These are phyloP conservation scores for Acorus gramineus DNA, from an alignment of 106 monocot genomes.

Conservation along the genomic window DNA sequence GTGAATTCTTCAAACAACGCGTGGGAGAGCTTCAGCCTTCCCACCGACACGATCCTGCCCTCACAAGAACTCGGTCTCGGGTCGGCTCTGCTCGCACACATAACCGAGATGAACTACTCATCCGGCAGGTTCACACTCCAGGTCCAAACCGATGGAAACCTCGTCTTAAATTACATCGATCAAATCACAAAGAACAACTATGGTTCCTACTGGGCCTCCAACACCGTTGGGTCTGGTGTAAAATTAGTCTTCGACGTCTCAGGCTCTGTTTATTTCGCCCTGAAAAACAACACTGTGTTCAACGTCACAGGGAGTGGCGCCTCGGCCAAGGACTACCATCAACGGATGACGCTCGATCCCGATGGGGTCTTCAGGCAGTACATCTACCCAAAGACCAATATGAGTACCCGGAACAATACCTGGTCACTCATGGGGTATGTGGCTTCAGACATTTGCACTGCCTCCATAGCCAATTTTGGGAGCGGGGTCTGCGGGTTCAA, in stretches of 20 bases:
- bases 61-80: background rate
- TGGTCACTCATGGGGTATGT: background rate
- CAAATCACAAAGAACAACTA: no score
- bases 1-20: background rate
- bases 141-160: no score
- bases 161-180: no score
- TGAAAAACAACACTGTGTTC: no score
- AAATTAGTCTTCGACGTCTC: no score
- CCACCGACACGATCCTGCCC: background rate
- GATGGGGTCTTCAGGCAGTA: slow-evolving; percentile 36
- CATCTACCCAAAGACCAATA: slow-evolving; percentile 12
- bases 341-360: slow-evolving; percentile 24
- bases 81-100: no score
- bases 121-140: no score
- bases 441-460: slow-evolving; percentile 9
- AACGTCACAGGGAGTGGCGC: background rate
- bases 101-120: no score
- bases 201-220: no score
- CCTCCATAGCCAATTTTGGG: background rate
- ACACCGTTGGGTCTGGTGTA: no score
- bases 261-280: no score
- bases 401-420: background rate
- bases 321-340: slow-evolving; percentile 8
- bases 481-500: background rate
- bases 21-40: slow-evolving; percentile 15